Evolutionary conservation across 2,329 filamentous ascomycete species (phyloP), one percentile per base, ranked within the genome.

Genomic region (Ceratocystis eucalypticola): DNA sequence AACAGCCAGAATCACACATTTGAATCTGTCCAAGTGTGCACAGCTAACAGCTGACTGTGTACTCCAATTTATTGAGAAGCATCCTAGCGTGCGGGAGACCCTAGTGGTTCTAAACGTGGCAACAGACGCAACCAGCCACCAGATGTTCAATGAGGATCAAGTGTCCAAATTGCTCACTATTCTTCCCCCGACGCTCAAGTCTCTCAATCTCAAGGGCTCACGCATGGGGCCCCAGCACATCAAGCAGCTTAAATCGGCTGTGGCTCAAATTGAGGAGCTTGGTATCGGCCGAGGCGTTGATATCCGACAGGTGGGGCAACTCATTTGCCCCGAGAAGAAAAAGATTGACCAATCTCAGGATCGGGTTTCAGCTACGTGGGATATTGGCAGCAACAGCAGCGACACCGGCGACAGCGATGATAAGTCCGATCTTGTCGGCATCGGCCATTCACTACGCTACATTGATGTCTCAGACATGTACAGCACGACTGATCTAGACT

Each of bases 1-100:
- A n/a, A 86, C 86, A 3, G 89, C 89, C 10, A 80, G 78, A 69
- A 81, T 93, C 69, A 91, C 87, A 0, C 89, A 94, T 73, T 77
- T 94, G 65, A 92, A 91, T 72, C 77, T 94, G 61, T 84, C 87
- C 69, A 89, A 88, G 75, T 93, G 89, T 78, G 85, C 83, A 64
- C 80, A 84, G 65, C 79, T 94, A 65, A 83, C 84, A 8, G 85
- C 88, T 0, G 77, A 82, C 15, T 82, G 77, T 7, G 83, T 93
- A 17, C 84, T 91, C 69, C 79, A 86, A 67, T 92, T 93, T 72
- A 75, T 93, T 68, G 80, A 82, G 15, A 82, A 81, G 33, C 89
- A 93, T 72, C 87, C 88, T 1, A 86, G 89, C 2, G 85, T 85
- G 55, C 81, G 78, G 67, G 78, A 82, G 41, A 79, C 78, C 2